Conservation (phyloP, 768 basidiomycete species). For the Termitomyces sp. region DNA sequence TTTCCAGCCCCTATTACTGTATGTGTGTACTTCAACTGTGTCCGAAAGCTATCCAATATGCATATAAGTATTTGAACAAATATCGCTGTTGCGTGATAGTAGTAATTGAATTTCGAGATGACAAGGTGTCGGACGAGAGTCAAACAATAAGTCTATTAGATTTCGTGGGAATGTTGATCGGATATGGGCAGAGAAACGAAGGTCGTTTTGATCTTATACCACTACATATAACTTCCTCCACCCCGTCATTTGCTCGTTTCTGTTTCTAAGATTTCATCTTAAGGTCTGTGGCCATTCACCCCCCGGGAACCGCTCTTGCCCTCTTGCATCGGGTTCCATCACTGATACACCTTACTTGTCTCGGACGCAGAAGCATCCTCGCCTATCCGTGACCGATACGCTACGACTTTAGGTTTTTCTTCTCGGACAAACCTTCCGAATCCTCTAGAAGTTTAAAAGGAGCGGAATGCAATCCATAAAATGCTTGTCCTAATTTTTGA, state of each 20-base stretch:
- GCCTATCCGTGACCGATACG: conserved; percentile 15
- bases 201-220: conserved; percentile 17
- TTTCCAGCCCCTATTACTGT: conserved; percentile 4
- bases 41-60: conserved; percentile 1
- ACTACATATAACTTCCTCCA: conserved; percentile 16
- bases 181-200: conserved; percentile 14
- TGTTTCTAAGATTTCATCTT: conserved; percentile 7
- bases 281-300: conserved; percentile 12
- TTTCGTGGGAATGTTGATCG: conserved; percentile 21
- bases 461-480: conserved; percentile 85
- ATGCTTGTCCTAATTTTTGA: conserved; percentile 44
- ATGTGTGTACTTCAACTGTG: conserved; percentile 10
- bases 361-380: conserved; percentile 10
- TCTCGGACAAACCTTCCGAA: conserved; percentile 11
- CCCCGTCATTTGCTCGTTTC: conserved; percentile 10
- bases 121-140: too few relatives aligned
- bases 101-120: not conserved
- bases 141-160: conserved; percentile 5
- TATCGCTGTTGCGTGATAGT: conserved; percentile 5
- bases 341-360: conserved; percentile 7
- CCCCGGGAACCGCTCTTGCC: not conserved
- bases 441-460: conserved; percentile 17
- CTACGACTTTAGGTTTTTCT: conserved; percentile 15
- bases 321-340: conserved; percentile 1
- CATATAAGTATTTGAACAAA: not conserved